A percentile compares a stretch with the other conserved stretches of the same genome.
phyloP scores from a whole-genome alignment of 2,329 filamentous ascomycete species.

The Hypoxylon sp. region DNA sequence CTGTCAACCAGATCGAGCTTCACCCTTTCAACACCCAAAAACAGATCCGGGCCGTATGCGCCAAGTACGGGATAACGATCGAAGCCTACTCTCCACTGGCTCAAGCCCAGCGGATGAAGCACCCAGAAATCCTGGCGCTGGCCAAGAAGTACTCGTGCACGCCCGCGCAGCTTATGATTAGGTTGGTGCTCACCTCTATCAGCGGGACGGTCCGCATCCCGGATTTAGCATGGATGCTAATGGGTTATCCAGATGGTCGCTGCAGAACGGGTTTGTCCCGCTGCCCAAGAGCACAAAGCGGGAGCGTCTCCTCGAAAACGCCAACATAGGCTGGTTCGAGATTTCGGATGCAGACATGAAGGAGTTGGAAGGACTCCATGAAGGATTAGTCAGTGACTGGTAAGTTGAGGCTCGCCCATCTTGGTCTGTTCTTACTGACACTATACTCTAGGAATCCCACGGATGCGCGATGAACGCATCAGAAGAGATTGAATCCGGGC shows the following conservation, averaged over 20 bases:
- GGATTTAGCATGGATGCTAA: not conserved
- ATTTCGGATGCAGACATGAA: conserved; percentile 71
- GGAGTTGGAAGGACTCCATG: conserved; percentile 70
- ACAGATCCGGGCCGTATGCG: conserved; percentile 71
- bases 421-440: not conserved
- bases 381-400: conserved; percentile 76
- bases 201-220: not conserved
- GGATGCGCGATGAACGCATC: conserved; percentile 13
- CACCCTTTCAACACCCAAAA: conserved; percentile 82
- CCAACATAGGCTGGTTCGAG: conserved; percentile 64
- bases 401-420: conserved; percentile 38
- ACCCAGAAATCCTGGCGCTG: conserved; percentile 68
- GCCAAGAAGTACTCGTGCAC: conserved; percentile 74
- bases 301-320: conserved; percentile 71
- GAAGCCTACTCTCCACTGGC: conserved; percentile 84
- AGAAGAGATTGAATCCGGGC: too few species aligned
- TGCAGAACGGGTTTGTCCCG: conserved; percentile 77
- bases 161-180: conserved; percentile 75
- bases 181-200: conserved; percentile 43
- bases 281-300: conserved; percentile 75
- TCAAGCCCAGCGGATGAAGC: conserved; percentile 72
- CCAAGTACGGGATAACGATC: conserved; percentile 71
- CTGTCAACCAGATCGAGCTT: conserved; percentile 82
- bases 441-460: conserved; percentile 23
- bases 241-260: conserved; percentile 65